phyloP scores from a whole-genome alignment of 1,139 yeast genomes.

The Yamadazyma dushanensis region DNA sequence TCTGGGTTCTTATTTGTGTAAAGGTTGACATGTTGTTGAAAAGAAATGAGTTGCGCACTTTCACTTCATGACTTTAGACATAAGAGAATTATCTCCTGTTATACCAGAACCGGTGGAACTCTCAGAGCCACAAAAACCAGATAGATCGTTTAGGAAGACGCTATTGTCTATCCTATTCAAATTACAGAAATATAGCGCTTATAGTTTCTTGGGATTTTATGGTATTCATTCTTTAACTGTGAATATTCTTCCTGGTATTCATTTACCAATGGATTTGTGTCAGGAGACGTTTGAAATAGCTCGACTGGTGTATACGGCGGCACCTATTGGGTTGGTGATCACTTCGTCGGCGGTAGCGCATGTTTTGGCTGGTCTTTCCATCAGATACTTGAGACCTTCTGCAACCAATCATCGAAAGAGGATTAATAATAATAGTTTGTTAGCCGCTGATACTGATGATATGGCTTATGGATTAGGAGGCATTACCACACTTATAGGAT shows the following conservation, averaged over 20 bases:
- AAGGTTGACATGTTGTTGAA: slow-evolving; percentile 35
- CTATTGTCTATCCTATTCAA: slow-evolving; percentile 15
- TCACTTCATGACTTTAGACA: neutral
- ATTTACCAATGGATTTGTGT: slow-evolving; percentile 43
- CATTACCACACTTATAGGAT: slow-evolving; percentile 50
- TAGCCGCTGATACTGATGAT: slow-evolving; percentile 23
- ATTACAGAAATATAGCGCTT: slow-evolving; percentile 63
- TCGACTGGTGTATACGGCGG: slow-evolving; percentile 57
- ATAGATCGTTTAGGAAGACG: slow-evolving; percentile 11
- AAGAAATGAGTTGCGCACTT: slow-evolving; percentile 1
- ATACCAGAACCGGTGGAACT: slow-evolving; percentile 19
- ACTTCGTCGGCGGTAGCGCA: slow-evolving; percentile 52
- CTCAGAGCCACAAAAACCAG: slow-evolving; percentile 4
- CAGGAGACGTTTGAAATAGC: slow-evolving; percentile 63
- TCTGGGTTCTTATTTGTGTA: slow-evolving; percentile 40
- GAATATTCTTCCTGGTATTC: slow-evolving; percentile 50
- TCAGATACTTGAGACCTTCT: slow-evolving; percentile 38
- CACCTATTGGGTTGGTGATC: slow-evolving; percentile 51
- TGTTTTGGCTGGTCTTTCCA: slow-evolving; percentile 50
- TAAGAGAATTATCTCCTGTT: slow-evolving; percentile 5
- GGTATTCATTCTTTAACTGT: slow-evolving; percentile 61
- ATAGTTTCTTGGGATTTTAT: slow-evolving; percentile 56
- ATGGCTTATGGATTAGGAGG: slow-evolving; percentile 63
- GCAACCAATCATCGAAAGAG: slow-evolving; percentile 7
- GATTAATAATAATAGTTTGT: slow-evolving; percentile 12